Evolutionary conservation across 345 rosid genomes (phyloP).

Genomic region (Eutrema yunnanense): DNA sequence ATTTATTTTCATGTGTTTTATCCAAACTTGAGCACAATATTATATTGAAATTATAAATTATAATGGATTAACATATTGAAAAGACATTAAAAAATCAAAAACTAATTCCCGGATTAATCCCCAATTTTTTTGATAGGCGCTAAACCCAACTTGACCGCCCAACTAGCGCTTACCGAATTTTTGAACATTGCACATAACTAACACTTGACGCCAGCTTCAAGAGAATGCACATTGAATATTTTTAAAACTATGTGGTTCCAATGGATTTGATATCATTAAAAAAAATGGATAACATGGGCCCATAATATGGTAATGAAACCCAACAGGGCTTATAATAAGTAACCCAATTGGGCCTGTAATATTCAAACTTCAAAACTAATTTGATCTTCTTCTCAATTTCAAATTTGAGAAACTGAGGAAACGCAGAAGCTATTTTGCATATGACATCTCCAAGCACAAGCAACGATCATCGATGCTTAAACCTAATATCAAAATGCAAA

Average conservation of each 20-base stretch:
- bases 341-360: neutral
- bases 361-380: neutral
- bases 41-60: too few relatives aligned
- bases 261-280: neutral
- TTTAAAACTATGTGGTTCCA: neutral
- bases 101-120: too few relatives aligned
- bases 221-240: neutral
- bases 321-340: neutral
- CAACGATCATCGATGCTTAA: conserved; percentile 35
- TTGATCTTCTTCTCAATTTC: neutral
- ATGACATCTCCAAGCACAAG: conserved; percentile 47
- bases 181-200: neutral
- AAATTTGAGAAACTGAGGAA: neutral
- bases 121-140: too few relatives aligned
- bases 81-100: too few relatives aligned
- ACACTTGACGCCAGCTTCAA: neutral
- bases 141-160: too few relatives aligned
- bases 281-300: neutral
- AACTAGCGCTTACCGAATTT: neutral
- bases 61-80: too few relatives aligned
- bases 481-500: conserved; percentile 42
- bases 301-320: neutral
- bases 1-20: too few relatives aligned
- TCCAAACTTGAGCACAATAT: too few relatives aligned
- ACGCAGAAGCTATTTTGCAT: neutral